Conservation (phyloP, 163 green algal species). For the Volvox carteri region DNA sequence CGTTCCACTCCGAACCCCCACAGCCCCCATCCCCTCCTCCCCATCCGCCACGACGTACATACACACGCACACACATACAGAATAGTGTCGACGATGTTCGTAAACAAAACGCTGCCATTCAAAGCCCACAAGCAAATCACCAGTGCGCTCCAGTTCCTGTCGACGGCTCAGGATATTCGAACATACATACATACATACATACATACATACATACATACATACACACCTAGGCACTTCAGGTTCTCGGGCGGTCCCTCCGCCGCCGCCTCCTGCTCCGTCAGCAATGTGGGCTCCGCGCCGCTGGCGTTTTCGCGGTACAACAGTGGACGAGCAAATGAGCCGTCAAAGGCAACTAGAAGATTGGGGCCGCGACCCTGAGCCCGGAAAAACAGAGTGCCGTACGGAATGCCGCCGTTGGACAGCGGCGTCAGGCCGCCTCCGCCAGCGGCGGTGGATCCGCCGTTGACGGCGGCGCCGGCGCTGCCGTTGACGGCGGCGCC, state of each 20-base stretch:
- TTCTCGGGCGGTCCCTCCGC: constrained; percentile 26
- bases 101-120: too few relatives aligned
- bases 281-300: not conserved
- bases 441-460: not conserved
- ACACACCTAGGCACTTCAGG: constrained; percentile 41
- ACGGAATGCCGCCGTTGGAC: constrained; percentile 9
- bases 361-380: constrained; percentile 3
- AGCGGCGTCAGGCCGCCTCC: not conserved
- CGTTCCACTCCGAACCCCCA: not conserved
- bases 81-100: too few relatives aligned
- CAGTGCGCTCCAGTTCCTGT: too few relatives aligned
- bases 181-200: not conserved
- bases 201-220: not conserved
- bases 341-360: constrained; percentile 44
- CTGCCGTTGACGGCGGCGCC: too few relatives aligned
- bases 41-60: not conserved
- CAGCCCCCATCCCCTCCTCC: not conserved
- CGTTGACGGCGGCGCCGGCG: not conserved
- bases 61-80: not conserved
- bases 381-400: constrained; percentile 48
- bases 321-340: constrained; percentile 34
- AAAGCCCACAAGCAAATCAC: too few relatives aligned
- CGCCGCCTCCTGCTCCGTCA: constrained; percentile 35
- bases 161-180: too few relatives aligned
- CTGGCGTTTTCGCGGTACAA: constrained; percentile 18